Percentiles rank a stretch among this genome's conserved stretches.
phyloP scores from a whole-genome alignment of 2,329 filamentous ascomycete genomes.

The Passalora sequoiae region DNA sequence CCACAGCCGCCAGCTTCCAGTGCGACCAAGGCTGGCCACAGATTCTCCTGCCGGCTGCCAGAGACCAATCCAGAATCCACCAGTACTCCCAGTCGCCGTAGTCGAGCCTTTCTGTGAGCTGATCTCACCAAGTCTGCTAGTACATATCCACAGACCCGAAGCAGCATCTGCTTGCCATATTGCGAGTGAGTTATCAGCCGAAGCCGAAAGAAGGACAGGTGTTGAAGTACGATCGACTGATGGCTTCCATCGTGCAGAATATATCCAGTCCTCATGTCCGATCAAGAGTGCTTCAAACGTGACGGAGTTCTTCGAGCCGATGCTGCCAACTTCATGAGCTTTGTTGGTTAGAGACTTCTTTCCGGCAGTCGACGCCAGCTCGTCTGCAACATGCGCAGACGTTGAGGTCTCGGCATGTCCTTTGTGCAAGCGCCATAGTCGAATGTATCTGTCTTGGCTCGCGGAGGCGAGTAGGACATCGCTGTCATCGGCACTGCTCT shows the following conservation, averaged over 20 bases:
- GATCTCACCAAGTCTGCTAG: conserved; percentile 82
- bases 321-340: conserved; percentile 66
- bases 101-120: conserved; percentile 93
- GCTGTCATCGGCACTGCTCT: conserved; percentile 49
- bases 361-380: conserved; percentile 6
- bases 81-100: conserved; percentile 89
- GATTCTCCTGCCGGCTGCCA: conserved; percentile 76
- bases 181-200: conserved; percentile 88
- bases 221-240: conserved; percentile 37
- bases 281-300: conserved; percentile 92
- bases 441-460: conserved; percentile 95
- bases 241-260: conserved; percentile 72
- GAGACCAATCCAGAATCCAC: conserved; percentile 92
- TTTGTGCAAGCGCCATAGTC: conserved; percentile 79
- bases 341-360: conserved; percentile 75
- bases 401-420: conserved; percentile 43
- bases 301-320: conserved; percentile 63
- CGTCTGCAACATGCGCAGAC: conserved; percentile 2
- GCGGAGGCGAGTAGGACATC: conserved; percentile 85
- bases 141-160: conserved; percentile 88
- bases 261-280: conserved; percentile 98
- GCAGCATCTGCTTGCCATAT: conserved; percentile 82
- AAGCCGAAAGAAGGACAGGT: conserved; percentile 67
- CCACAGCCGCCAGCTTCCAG: conserved; percentile 92
- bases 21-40: conserved; percentile 79